phyloP scores from a whole-genome alignment of 2,329 filamentous ascomycete species.

The Alternaria atra region DNA sequence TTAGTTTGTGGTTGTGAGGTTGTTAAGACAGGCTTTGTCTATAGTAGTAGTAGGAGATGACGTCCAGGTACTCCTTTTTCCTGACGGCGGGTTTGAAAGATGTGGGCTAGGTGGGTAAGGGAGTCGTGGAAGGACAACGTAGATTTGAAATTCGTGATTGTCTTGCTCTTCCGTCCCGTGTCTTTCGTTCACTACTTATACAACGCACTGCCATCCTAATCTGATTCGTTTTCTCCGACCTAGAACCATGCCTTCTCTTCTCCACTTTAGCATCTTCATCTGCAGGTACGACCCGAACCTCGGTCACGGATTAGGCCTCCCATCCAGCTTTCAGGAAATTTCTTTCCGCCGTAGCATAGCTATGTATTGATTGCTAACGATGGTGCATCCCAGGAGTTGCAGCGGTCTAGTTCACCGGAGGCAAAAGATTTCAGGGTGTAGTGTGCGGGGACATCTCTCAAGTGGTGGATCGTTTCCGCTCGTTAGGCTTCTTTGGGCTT shows the following conservation, averaged over 20 bases:
- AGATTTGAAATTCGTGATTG: not conserved
- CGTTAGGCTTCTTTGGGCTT: not conserved
- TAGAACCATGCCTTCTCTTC: not conserved
- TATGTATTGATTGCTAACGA: conserved; percentile 1
- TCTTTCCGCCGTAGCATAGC: not conserved
- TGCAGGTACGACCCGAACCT: conserved; percentile 2
- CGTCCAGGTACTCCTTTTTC: not conserved
- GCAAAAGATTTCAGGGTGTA: conserved; percentile 5
- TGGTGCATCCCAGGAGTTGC: not conserved
- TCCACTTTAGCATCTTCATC: not conserved
- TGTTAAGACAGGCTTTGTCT: conserved; percentile 1
- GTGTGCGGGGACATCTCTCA: conserved; percentile 3
- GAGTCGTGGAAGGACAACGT: not conserved
- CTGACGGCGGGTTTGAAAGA: not conserved
- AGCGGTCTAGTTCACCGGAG: conserved; percentile 3
- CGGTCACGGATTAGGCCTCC: not conserved
- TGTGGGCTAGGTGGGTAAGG: not conserved
- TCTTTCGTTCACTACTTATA: not conserved
- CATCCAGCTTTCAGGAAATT: not conserved
- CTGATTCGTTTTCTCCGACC: not conserved
- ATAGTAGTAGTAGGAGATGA: not conserved
- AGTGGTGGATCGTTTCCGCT: conserved; percentile 3
- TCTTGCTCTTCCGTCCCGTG: not conserved
- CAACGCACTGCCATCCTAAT: not conserved
- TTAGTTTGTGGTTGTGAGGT: not conserved